phyloP scores from a whole-genome alignment of 257 asterid species.

The Eucommia ulmoides region DNA sequence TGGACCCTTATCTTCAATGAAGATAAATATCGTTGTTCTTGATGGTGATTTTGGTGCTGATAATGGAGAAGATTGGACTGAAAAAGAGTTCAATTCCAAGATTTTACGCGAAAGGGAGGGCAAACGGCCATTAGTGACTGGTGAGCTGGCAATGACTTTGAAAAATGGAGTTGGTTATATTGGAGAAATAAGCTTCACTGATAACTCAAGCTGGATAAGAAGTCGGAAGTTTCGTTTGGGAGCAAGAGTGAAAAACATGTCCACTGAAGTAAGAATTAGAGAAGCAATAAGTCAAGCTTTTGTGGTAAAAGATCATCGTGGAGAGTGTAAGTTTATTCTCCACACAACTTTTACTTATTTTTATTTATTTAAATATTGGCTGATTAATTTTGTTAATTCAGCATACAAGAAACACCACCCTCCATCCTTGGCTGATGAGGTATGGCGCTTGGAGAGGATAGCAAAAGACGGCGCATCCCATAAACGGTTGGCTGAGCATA shows the following conservation, averaged over 20 bases:
- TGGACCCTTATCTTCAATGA: conserved; percentile 47
- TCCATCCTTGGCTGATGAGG: conserved; percentile 48
- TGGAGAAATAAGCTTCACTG: conserved; percentile 64
- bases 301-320: conserved; percentile 85
- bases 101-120: conserved; percentile 59
- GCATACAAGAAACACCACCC: conserved; percentile 77
- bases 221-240: conserved; percentile 76
- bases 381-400: conserved; percentile 16
- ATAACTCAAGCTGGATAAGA: conserved; percentile 87
- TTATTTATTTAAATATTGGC: neutral
- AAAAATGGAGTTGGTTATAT: conserved; percentile 55
- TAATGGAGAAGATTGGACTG: conserved; percentile 57
- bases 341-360: neutral
- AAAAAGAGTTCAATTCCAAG: conserved; percentile 33
- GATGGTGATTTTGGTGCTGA: conserved; percentile 62
- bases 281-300: conserved; percentile 72
- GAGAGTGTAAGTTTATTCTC: conserved; percentile 52
- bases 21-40: conserved; percentile 40
- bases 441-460: conserved; percentile 78
- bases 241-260: conserved; percentile 16
- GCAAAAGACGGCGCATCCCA: conserved; percentile 72
- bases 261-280: conserved; percentile 30
- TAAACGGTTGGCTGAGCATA: conserved; percentile 18
- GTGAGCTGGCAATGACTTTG: conserved; percentile 36
- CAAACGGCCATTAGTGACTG: conserved; percentile 68